Evolutionary conservation across 441 rosid genomes (phyloP).

Genomic region (Breynia disticha): DNA sequence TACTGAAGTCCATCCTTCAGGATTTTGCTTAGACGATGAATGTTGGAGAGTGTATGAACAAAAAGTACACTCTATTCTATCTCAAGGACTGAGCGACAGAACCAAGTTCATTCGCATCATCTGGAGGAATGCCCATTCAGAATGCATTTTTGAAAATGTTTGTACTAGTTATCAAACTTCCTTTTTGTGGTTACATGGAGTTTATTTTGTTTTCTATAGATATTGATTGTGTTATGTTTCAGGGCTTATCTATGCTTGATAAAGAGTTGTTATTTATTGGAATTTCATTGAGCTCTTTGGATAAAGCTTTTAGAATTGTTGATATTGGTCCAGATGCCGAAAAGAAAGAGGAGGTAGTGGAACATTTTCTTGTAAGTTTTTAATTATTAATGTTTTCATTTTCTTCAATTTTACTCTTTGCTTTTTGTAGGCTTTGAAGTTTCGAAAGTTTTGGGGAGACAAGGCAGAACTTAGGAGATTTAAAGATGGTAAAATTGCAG

Average conservation of each 20-base stretch:
- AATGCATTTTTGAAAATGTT: constrained; percentile 59
- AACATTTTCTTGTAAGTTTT: background rate
- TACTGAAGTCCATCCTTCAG: constrained; percentile 32
- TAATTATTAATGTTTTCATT: constrained; percentile 2
- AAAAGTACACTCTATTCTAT: constrained; percentile 53
- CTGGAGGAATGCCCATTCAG: constrained; percentile 60
- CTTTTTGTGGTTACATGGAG: background rate
- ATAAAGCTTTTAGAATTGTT: constrained; percentile 62
- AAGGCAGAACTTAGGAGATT: constrained; percentile 87
- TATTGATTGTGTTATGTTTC: constrained; percentile 18
- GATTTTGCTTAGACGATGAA: constrained; percentile 85
- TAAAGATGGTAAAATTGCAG: constrained; percentile 90
- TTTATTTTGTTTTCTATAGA: constrained; percentile 2
- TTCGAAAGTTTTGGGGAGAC: constrained; percentile 80
- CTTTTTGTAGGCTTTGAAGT: constrained; percentile 49
- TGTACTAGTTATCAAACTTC: constrained; percentile 10
- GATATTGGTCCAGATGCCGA: constrained; percentile 94
- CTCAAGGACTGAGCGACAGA: constrained; percentile 73
- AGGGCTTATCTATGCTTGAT: constrained; percentile 69
- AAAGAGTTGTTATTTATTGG: constrained; percentile 64
- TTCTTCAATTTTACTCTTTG: constrained; percentile 11
- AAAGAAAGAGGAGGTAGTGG: constrained; percentile 71
- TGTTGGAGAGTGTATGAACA: constrained; percentile 83
- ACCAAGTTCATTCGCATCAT: constrained; percentile 62
- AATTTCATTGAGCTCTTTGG: constrained; percentile 60